Evolutionary conservation across 257 asterid genomes (phyloP), one percentile per base, ranked within the genome.

Genomic region (Paraleonurus japonicus): DNA sequence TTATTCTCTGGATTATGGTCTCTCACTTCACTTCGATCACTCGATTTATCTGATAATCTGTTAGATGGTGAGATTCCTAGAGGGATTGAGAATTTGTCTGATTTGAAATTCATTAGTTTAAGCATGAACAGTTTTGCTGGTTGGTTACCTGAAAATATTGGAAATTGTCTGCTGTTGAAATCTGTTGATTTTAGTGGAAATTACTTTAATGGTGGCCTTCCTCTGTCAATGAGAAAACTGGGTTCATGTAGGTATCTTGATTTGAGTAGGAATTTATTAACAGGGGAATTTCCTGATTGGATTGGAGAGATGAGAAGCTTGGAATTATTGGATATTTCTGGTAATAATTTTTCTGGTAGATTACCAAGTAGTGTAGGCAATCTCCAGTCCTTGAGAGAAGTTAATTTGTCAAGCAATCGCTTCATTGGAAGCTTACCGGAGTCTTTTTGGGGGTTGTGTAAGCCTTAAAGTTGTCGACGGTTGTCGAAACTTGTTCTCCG

Each of bases 251-350:
- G 78, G 30, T 75, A 61, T 71, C 79, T 92, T 66, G 84, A 81
- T 78, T 61, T 88, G 62, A 77, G 85, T 55, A 73, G 63, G 66
- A 92, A 92, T 83, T 70, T 20, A 4, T 80, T 92, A 43, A 62
- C 81, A 0, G 95, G 94, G 19, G 87, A 80, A 12, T 69, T 90
- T 43, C 96, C 94, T 20, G 90, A 84, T 53, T 92, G 98, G 98
- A 78, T 92, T 61, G 91, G 87, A 22, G 90, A 86, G 47, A 82
- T 89, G 96, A 83, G 75, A 67, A 86, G 89, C 79, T 72, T 89
- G 11, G 85, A 83, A 72, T 77, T 76, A 73, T 69, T 90, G 79
- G 89, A 90, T 83, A 71, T 90, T 69, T 86, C 96, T 0, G 79
- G 76, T 2, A 92, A 92, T 76, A 78, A 73, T 70, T 81, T 92